These are phyloP conservation scores for Leccinum insolens DNA, from an alignment of 1,284 basidiomycete species.

Conservation along the genomic window DNA sequence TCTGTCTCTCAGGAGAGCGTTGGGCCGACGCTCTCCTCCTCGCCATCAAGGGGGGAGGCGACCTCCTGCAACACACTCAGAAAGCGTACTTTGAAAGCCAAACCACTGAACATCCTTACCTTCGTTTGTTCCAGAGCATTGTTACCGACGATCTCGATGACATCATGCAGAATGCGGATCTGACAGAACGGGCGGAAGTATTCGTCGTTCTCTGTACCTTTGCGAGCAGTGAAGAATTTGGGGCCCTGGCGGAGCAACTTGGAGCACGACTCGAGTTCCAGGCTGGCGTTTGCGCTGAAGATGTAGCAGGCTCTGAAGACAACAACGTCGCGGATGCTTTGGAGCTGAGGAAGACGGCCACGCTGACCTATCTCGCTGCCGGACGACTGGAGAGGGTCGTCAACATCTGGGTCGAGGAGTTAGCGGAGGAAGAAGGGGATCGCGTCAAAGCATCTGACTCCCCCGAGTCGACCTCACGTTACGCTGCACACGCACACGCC, in stretches of 20 bases:
- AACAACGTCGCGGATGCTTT: slow-evolving; percentile 44
- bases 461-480: slow-evolving; percentile 55
- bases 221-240: slow-evolving; percentile 85
- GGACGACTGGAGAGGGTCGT: slow-evolving; percentile 88
- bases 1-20: slow-evolving; percentile 88
- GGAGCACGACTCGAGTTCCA: slow-evolving; percentile 81
- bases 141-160: slow-evolving; percentile 86
- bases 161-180: slow-evolving; percentile 82
- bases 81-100: slow-evolving; percentile 92
- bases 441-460: slow-evolving; percentile 20
- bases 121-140: slow-evolving; percentile 95
- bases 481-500: slow-evolving; percentile 87
- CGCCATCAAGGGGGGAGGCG: slow-evolving; percentile 88
- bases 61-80: slow-evolving; percentile 89
- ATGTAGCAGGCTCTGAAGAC: slow-evolving; percentile 40
- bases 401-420: slow-evolving; percentile 92
- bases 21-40: slow-evolving; percentile 95
- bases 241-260: slow-evolving; percentile 87
- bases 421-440: slow-evolving; percentile 79
- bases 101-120: slow-evolving; percentile 80
- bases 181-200: slow-evolving; percentile 95
- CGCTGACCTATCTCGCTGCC: slow-evolving; percentile 90
- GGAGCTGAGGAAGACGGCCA: slow-evolving; percentile 85
- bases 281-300: slow-evolving; percentile 26
- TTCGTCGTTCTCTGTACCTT: slow-evolving; percentile 98